Evolutionary conservation across 352 stramenopile species (phyloP), one percentile per base, ranked within the genome.

Genomic region (Globisporangium paddicum): DNA sequence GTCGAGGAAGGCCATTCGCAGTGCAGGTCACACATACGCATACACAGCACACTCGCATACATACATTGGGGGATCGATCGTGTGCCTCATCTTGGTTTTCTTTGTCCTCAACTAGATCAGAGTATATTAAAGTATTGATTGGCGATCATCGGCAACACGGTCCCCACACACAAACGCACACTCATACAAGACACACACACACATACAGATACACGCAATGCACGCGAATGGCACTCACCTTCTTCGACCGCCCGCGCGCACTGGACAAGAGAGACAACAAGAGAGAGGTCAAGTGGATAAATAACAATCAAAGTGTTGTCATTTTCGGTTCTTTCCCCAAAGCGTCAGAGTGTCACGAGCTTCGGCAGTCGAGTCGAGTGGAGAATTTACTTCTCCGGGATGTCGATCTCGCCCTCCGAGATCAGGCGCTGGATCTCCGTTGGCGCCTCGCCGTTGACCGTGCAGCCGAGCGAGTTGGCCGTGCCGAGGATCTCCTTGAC

Each of bases 401-500:
- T 98, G 75, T 98, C 95, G 66, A 99, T 77, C 77, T 98, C 94
- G 67, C 95, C 96, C 75, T 98, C 95, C 59, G 96, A 87, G 74
- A 99, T 99, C 73, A 95, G 81, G 47, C 77, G 70, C 79, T 98
- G 95, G 74, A 99, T 98, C 76, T 99, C 96, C 60, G 87, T 95
- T 30, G 97, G 97, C 64, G 94, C 87, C 80, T 99, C 87, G 62
- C 97, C 97, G 77, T 99, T 98, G 60, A 99, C 97, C 63, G 97
- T 99, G 94, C 97, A 99, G 73, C 98, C 98, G 63, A 99, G 96
- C 63, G 97, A 99, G 66, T 96, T 90, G 68, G 89, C 96, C 66
- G 98, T 99, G 73, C 98, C 98, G 34, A 99, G 87, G 71, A 99
- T 99, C 79, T 99, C 97, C 89, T 99, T 99, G 63, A 99, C 96